Evolutionary conservation across 148 eudicot species (phyloP), one percentile per base, ranked within the genome.

Genomic region (Rhododendron kiyosumense): DNA sequence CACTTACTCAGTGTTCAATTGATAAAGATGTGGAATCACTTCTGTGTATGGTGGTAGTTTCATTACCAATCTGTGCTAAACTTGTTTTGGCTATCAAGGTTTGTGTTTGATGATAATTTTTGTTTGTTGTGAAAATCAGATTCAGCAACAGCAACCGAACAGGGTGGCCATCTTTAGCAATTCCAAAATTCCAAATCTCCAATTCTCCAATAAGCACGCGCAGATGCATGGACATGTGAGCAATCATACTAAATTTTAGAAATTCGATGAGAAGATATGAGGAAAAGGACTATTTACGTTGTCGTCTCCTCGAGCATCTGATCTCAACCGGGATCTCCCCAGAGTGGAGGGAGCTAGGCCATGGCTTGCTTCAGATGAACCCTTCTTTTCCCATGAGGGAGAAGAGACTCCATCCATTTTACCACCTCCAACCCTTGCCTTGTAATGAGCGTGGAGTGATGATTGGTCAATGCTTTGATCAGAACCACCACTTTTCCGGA

Each of bases 251-350:
- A 82, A 43, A 15, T 26, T 45, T 83, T 49, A 24, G 51, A 26
- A 6, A 24, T 4, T 26, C 46, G 78, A 67, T 20, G 3, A 65
- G 20, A 80, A 87, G 24, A 82, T 78, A 84, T 0, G 30, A 65
- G 75, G 45, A 32, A 83, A 71, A 83, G 49, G 86, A 87, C 12
- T 48, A 63, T 73, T 91, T 93, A 94, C 98, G 43, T 89, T 92
- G 87, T 92, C 92, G 14, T 79, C 74, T 85, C 96, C 96, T 83
- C 91, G 91, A 69, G 91, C 86, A 69, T 91, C 92, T 57, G 95
- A 90, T 91, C 88, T 92, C 92, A 94, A 85, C 38, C 96, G 92
- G 54, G 98, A 91, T 88, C 98, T 92, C 79, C 94, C 92, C 85
- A 94, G 98, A 87, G 95, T 94, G 43, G 93, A 91, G 83, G 98